Percentiles rank a stretch among this genome's conserved stretches.
Conservation (phyloP, 176 grass and related monocot genomes). For the Aegilops sharonensis region DNA sequence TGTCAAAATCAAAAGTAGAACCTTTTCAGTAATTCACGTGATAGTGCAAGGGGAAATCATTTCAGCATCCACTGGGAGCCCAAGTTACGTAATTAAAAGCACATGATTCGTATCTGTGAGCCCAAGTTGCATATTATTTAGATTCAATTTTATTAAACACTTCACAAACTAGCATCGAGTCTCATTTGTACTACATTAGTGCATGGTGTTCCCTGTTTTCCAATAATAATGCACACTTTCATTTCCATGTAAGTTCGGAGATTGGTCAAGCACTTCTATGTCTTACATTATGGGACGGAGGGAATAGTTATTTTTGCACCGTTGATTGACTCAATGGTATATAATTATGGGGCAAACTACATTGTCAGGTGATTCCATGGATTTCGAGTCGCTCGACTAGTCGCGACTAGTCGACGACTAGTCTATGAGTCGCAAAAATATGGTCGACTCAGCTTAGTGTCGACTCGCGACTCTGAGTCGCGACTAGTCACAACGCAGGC, state of each 20-base stretch:
- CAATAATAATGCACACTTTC: background rate
- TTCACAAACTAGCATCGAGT: background rate
- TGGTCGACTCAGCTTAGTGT: too few relatives aligned
- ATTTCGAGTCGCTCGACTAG: too few relatives aligned
- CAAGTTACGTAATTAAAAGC: background rate
- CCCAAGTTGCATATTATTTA: background rate
- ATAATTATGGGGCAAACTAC: background rate
- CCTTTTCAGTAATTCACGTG: background rate
- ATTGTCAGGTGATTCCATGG: background rate
- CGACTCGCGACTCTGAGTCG: too few relatives aligned
- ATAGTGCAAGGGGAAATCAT: background rate
- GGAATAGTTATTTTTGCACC: background rate
- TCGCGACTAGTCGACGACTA: too few relatives aligned
- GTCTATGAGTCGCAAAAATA: too few relatives aligned
- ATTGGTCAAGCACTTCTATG: background rate
- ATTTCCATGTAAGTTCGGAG: background rate
- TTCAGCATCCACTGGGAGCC: background rate
- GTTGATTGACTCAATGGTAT: background rate
- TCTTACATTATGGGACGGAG: background rate
- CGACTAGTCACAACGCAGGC: too few relatives aligned
- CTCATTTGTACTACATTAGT: background rate
- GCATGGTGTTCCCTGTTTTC: background rate
- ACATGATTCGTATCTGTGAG: background rate
- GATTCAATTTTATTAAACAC: background rate
- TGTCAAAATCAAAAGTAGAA: slow-evolving; percentile 11